Conservation (phyloP, 768 basidiomycete species). For the Lactarius quietus region DNA sequence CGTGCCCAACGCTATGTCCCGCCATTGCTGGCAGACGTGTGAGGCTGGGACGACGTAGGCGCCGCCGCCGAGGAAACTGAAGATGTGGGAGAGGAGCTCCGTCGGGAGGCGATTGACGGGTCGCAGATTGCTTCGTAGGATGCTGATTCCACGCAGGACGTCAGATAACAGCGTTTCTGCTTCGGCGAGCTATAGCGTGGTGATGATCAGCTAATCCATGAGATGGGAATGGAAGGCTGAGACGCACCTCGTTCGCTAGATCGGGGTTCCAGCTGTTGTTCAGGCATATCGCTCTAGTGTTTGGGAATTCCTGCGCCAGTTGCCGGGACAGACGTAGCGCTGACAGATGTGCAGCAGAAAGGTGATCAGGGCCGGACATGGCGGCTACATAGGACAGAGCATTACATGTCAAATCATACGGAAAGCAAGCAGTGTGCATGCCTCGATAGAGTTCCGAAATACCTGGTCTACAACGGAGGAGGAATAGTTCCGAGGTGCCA, state of each 20-base stretch:
- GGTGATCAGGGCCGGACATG: not conserved
- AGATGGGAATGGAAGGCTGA: not conserved
- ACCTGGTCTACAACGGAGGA: not conserved
- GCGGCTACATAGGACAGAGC: not conserved
- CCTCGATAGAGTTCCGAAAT: not conserved
- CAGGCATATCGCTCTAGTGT: conserved; percentile 5
- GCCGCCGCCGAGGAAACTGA: conserved; percentile 8
- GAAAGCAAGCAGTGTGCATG: not conserved
- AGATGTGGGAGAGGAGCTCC: conserved; percentile 18
- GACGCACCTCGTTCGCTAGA: conserved; percentile 15
- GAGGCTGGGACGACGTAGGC: conserved; percentile 8
- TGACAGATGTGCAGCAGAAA: not conserved
- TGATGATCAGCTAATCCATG: not conserved
- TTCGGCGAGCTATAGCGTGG: conserved; percentile 10
- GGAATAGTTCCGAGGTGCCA: not conserved
- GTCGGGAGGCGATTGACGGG: conserved; percentile 14
- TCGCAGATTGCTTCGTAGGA: not conserved
- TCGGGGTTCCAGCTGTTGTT: not conserved
- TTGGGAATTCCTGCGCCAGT: conserved; percentile 1
- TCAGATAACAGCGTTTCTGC: not conserved
- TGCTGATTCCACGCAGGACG: not conserved
- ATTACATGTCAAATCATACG: not conserved
- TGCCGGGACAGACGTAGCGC: conserved; percentile 11
- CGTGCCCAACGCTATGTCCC: not conserved
- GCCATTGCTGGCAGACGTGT: conserved; percentile 15